Conservation (phyloP, 768 basidiomycete species). For the Sutorius australiensis region DNA sequence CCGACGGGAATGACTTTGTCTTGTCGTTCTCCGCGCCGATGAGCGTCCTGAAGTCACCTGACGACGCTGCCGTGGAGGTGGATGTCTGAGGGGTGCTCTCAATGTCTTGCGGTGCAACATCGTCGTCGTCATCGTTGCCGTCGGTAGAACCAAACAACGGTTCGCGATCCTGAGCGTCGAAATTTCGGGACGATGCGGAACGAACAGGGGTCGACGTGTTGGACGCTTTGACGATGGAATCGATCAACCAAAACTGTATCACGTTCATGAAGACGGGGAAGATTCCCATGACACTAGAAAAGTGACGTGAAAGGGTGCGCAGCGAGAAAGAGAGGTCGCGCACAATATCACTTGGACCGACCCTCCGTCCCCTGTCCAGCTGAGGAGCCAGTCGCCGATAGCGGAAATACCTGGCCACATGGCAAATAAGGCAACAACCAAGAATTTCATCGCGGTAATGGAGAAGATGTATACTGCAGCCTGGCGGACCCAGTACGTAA, state of each 20-base stretch:
- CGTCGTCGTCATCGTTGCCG: constrained; percentile 53
- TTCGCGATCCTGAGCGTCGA: constrained; percentile 46
- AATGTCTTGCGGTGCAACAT: constrained; percentile 36
- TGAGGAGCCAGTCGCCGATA: constrained; percentile 83
- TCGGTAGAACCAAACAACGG: constrained; percentile 63
- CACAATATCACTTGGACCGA: constrained; percentile 77
- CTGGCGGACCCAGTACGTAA: constrained; percentile 71
- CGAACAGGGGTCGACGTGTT: constrained; percentile 37
- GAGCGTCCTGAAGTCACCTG: constrained; percentile 23
- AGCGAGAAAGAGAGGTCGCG: constrained; percentile 28
- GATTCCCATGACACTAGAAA: constrained; percentile 76
- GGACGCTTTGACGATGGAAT: constrained; percentile 85
- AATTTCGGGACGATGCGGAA: constrained; percentile 35
- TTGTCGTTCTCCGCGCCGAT: constrained; percentile 13
- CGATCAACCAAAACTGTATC: constrained; percentile 92
- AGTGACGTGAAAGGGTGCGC: constrained; percentile 8
- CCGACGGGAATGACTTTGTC: constrained; percentile 9
- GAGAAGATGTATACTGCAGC: constrained; percentile 79
- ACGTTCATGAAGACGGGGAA: constrained; percentile 89
- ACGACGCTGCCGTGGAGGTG: constrained; percentile 34
- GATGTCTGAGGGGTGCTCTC: constrained; percentile 41
- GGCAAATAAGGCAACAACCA: constrained; percentile 75
- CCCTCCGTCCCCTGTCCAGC: constrained; percentile 69
- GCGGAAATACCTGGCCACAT: constrained; percentile 66
- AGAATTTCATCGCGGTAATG: constrained; percentile 84